Conservation (phyloP, 164 flowering plant genomes). For the Chloranthus sessilifolius region DNA sequence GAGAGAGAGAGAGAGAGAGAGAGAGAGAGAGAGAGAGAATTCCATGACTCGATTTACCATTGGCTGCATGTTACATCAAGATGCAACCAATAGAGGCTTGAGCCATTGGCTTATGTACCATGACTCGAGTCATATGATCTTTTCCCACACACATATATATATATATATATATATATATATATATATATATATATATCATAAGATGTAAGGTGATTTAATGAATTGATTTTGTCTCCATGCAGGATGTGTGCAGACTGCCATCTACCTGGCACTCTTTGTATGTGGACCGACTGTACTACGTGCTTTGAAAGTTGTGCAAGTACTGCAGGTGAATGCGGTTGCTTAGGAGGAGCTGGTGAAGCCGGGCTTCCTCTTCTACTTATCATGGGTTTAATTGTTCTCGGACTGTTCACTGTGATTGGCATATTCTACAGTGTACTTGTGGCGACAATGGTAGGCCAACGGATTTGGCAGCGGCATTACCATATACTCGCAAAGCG, state of each 20-base stretch:
- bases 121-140: no score
- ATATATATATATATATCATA: no score
- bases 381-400: constrained; percentile 67
- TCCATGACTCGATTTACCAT: no score
- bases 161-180: no score
- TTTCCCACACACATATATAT: no score
- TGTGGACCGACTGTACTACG: constrained; percentile 92
- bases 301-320: constrained; percentile 82
- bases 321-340: constrained; percentile 80
- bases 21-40: no score
- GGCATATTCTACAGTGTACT: constrained; percentile 91
- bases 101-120: no score
- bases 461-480: constrained; percentile 92
- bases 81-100: no score
- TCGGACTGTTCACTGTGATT: constrained; percentile 76
- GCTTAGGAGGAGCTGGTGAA: constrained; percentile 90
- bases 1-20: no score
- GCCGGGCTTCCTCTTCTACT: constrained; percentile 79
- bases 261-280: constrained; percentile 86
- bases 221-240: constrained; percentile 18
- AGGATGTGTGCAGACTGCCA: constrained; percentile 91
- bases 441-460: constrained; percentile 96
- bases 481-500: constrained; percentile 91
- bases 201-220: no score
- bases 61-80: no score